phyloP scores from a whole-genome alignment of 345 rosid species.

The Eucalyptus erythrocorys region DNA sequence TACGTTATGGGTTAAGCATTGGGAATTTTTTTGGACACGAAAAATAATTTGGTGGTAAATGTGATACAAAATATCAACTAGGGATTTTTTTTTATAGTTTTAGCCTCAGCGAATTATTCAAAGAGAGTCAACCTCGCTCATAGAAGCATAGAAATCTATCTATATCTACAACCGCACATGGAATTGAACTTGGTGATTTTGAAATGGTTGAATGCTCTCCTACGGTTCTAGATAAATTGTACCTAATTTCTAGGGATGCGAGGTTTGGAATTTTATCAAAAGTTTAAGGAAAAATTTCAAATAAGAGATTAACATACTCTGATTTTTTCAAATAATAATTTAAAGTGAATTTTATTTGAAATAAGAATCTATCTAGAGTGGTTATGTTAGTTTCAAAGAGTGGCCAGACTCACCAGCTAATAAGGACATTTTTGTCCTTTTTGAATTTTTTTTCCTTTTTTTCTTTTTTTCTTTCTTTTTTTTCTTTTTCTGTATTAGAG shows the following conservation, averaged over 20 bases:
- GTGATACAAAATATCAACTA: neutral
- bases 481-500: no score
- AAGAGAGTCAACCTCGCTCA: neutral
- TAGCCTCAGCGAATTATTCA: neutral
- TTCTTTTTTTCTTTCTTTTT: no score
- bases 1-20: neutral
- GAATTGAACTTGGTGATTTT: neutral
- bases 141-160: neutral
- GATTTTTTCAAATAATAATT: no score
- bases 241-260: neutral
- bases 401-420: no score
- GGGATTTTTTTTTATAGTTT: fast-evolving
- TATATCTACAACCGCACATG: neutral
- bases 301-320: no score
- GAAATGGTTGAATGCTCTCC: neutral
- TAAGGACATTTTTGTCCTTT: no score
- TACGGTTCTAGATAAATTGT: neutral
- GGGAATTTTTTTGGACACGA: neutral
- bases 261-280: neutral
- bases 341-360: no score
- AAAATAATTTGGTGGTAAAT: no score
- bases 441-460: fast-evolving
- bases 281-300: neutral
- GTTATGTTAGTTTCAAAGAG: no score
- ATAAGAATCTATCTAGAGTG: fast-evolving